Percentiles rank a stretch among this genome's conserved stretches.
These are phyloP conservation scores for Backusella luteola DNA, from an alignment of 192 early-diverging fungal genomes.

Conservation along the genomic window DNA sequence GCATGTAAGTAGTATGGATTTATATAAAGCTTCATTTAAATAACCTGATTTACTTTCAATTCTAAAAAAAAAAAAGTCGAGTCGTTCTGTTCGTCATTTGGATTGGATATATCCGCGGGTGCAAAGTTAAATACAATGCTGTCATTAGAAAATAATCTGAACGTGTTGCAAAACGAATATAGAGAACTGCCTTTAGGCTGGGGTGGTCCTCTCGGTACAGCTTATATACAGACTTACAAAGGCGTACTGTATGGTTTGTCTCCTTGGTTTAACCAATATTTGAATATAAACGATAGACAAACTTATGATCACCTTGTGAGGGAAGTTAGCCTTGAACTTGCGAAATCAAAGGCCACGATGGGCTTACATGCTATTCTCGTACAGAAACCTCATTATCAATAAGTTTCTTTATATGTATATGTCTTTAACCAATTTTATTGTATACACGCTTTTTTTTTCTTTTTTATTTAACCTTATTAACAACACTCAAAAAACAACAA, in stretches of 20 bases:
- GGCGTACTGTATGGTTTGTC: conserved; percentile 10
- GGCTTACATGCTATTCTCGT: conserved; percentile 27
- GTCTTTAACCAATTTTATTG: background rate
- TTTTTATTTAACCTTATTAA: background rate
- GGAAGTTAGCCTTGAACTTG: background rate
- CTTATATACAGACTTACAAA: conserved; percentile 7
- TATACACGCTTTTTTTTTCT: background rate
- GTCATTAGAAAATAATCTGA: conserved; percentile 3
- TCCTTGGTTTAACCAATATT: conserved; percentile 11
- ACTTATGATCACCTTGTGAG: background rate
- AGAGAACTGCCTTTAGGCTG: conserved; percentile 25
- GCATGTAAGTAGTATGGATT: conserved; percentile 13
- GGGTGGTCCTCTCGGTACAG: conserved; percentile 25
- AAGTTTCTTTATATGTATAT: background rate
- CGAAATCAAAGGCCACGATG: conserved; percentile 15
- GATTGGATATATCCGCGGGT: conserved; percentile 17
- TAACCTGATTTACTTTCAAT: background rate
- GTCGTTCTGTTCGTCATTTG: conserved; percentile 10
- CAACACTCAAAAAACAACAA: background rate
- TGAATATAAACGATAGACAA: conserved; percentile 2
- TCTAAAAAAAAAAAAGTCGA: conserved; percentile 12
- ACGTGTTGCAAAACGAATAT: conserved; percentile 23
- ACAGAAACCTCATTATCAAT: conserved; percentile 12
- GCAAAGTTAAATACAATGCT: conserved; percentile 26
- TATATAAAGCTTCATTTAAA: background rate